These are phyloP conservation scores for Trichoderma polysporum DNA, from an alignment of 2,329 filamentous ascomycete species.

Conservation along the genomic window DNA sequence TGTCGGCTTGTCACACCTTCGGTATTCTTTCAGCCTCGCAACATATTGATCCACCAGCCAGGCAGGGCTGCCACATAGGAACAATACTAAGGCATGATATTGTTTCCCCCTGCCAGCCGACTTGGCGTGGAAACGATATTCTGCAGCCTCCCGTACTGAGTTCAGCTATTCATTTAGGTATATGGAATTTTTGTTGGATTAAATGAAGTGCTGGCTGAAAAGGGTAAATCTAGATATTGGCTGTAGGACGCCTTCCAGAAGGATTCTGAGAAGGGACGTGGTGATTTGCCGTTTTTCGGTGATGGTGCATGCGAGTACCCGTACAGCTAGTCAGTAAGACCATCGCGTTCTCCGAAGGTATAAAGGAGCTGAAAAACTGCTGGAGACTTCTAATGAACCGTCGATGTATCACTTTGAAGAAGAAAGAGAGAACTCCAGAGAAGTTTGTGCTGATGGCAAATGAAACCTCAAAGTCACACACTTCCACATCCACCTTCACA, in stretches of 20 bases:
- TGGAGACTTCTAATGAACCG: neutral
- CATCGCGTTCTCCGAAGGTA: neutral
- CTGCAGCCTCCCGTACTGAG: neutral
- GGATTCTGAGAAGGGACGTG: neutral
- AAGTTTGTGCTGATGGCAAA: too few relatives aligned
- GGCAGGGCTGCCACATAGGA: neutral
- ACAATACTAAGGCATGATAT: neutral
- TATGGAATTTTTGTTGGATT: neutral
- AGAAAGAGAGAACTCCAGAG: neutral
- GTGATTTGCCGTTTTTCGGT: neutral
- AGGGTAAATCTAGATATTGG: neutral
- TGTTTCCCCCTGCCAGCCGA: neutral
- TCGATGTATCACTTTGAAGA: neutral
- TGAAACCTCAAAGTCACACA: too few relatives aligned
- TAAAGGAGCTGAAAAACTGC: neutral
- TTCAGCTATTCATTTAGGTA: neutral
- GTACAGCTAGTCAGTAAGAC: neutral
- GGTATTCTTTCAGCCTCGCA: neutral
- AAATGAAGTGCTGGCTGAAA: neutral
- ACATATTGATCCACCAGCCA: neutral
- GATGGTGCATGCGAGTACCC: neutral
- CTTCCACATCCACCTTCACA: neutral
- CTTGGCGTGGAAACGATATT: neutral
- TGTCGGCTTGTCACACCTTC: neutral
- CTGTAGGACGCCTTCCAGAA: neutral